Percentiles rank a stretch among this genome's conserved stretches.
These are phyloP conservation scores for Metarhizium brunneum DNA, from an alignment of 2,329 filamentous ascomycete species.

Conservation along the genomic window DNA sequence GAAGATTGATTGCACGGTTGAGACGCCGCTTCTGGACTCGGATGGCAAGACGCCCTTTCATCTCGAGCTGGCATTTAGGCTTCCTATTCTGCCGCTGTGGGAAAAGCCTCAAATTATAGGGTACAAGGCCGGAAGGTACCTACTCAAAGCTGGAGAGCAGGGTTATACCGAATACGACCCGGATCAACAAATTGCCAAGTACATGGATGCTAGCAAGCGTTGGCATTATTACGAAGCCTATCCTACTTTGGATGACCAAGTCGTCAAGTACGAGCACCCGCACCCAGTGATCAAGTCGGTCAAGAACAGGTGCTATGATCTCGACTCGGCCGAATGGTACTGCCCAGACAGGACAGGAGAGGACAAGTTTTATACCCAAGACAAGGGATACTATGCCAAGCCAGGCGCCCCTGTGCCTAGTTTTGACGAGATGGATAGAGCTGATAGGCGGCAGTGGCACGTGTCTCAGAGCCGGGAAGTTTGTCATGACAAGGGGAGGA, in stretches of 20 bases:
- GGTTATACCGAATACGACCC: background rate
- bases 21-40: background rate
- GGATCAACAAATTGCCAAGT: background rate
- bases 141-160: background rate
- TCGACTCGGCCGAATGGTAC: background rate
- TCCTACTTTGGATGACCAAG: background rate
- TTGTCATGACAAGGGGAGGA: background rate
- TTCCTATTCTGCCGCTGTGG: background rate
- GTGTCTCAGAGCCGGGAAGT: background rate
- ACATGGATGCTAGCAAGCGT: background rate
- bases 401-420: background rate
- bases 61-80: background rate
- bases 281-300: background rate
- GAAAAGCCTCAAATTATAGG: background rate
- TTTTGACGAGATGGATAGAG: background rate
- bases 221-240: background rate
- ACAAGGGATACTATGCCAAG: background rate
- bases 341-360: background rate
- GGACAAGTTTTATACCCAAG: background rate
- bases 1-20: background rate
- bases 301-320: background rate
- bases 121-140: background rate
- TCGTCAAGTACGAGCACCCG: background rate
- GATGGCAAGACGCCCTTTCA: background rate
- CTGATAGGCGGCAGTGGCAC: background rate